Evolutionary conservation across 345 rosid genomes (phyloP).

Genomic region (Populus davidiana): DNA sequence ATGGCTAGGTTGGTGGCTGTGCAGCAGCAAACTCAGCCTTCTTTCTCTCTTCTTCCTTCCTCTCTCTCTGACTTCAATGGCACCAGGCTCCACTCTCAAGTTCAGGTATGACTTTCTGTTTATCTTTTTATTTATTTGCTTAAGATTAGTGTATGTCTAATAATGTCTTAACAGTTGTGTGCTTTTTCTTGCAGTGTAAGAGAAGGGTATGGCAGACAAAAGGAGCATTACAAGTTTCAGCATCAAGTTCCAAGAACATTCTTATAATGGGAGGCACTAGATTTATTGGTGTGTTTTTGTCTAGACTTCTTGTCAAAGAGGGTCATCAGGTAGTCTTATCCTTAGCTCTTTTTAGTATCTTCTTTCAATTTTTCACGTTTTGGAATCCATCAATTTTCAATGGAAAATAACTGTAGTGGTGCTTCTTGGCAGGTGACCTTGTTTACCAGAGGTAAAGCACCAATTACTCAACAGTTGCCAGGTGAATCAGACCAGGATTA

Average conservation of each 20-base stretch:
- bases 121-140: neutral
- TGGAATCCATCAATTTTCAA: neutral
- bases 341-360: neutral
- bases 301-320: constrained; percentile 86
- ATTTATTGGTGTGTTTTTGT: constrained; percentile 82
- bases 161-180: neutral
- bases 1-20: constrained; percentile 69
- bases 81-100: constrained; percentile 55
- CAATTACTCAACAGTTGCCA: constrained; percentile 77
- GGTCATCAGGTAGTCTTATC: constrained; percentile 67
- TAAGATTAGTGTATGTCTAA: neutral
- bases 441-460: constrained; percentile 92
- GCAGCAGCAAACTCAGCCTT: constrained; percentile 68
- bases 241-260: constrained; percentile 79
- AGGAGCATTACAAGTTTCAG: constrained; percentile 63
- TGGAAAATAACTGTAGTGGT: neutral
- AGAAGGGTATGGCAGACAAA: constrained; percentile 62
- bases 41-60: constrained; percentile 67
- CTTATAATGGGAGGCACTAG: constrained; percentile 98
- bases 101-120: constrained; percentile 49
- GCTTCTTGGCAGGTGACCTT: constrained; percentile 66
- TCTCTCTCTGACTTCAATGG: constrained; percentile 90
- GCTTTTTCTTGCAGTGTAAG: constrained; percentile 51
- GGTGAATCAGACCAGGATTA: constrained; percentile 87
- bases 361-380: neutral